Evolutionary conservation across 768 basidiomycete genomes (phyloP), one percentile per base, ranked within the genome.

Genomic region (Lactarius indigo): DNA sequence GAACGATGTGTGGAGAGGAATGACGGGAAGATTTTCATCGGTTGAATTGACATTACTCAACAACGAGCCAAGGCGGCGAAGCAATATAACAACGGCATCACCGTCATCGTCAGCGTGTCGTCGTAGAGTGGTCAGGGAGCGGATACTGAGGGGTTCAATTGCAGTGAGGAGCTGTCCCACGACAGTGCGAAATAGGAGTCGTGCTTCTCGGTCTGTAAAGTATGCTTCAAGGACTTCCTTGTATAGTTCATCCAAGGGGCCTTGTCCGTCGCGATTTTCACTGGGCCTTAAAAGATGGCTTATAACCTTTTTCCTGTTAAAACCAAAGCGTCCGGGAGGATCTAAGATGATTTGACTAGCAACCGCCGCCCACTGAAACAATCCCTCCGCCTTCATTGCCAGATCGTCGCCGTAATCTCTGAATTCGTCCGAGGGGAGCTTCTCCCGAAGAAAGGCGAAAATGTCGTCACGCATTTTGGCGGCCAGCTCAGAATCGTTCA

Each of bases 281-380:
- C 13, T 18, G 28, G 6, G 20, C 9, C 13, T 35, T 2, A 62
- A 17, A 9, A 62, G 44, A 13, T 31, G 44, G 0, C 5, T 8
- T 30, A 62, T 33, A 10, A 23, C 8, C 39, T 47, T 35, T 5
- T 20, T 61, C 20, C 10, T 31, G 26, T 3, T 50, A 23, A 33
- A 31, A 2, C 47, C 61, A 23, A 17, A 31, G 0, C 12, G 31
- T 1, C 47, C 47, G 23, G 47, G 47, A 23, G 61, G 61, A 2
- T 30, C 6, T 20, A 23, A 5, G 31, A 61, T 52, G 31, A 28
- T n/a, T 30, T n/a, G 39, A 15, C 26, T 44, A 4, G 61, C 47
- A 3, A 47, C 61, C 7, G 61, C 61, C 3, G 61, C 61, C 61
- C 61, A 62, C 20, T 50, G 50, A 50, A 50, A 50, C 31, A 12